phyloP scores from a whole-genome alignment of 495 filamentous ascomycete species.

The Achaetomiella virescens region DNA sequence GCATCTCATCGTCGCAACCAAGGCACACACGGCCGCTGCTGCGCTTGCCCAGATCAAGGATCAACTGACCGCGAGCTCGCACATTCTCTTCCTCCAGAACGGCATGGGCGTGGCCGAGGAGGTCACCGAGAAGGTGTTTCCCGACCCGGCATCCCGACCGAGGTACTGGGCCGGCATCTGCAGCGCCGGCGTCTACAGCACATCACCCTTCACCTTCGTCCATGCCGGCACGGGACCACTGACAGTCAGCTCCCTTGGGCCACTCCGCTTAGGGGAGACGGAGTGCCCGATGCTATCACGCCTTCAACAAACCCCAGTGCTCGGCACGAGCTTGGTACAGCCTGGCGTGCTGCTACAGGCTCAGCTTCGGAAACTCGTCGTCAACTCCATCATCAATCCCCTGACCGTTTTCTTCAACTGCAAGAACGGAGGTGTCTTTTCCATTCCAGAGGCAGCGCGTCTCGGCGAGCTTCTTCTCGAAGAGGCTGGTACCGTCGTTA shows the following conservation, averaged over 20 bases:
- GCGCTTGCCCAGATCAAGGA: conserved; percentile 52
- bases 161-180: conserved; percentile 61
- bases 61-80: conserved; percentile 53
- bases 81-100: conserved; percentile 69
- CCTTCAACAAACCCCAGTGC: neutral
- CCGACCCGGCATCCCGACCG: conserved; percentile 52
- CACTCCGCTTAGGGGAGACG: too few species aligned
- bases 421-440: conserved; percentile 67
- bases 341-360: conserved; percentile 34
- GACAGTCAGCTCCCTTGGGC: conserved; percentile 42
- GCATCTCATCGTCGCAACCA: conserved; percentile 66
- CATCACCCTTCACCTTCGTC: conserved; percentile 46
- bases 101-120: conserved; percentile 68
- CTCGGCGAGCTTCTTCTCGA: conserved; percentile 49
- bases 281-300: conserved; percentile 15
- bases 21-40: conserved; percentile 49
- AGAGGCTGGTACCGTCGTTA: conserved; percentile 58
- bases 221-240: conserved; percentile 60
- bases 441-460: conserved; percentile 50
- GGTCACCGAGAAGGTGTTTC: conserved; percentile 54
- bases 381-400: conserved; percentile 77
- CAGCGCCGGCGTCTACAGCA: conserved; percentile 56
- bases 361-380: conserved; percentile 55
- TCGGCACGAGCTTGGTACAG: conserved; percentile 21
- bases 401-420: conserved; percentile 67